Evolutionary conservation across 495 filamentous ascomycete genomes (phyloP).

Genomic region (Pyrenula aspistea): DNA sequence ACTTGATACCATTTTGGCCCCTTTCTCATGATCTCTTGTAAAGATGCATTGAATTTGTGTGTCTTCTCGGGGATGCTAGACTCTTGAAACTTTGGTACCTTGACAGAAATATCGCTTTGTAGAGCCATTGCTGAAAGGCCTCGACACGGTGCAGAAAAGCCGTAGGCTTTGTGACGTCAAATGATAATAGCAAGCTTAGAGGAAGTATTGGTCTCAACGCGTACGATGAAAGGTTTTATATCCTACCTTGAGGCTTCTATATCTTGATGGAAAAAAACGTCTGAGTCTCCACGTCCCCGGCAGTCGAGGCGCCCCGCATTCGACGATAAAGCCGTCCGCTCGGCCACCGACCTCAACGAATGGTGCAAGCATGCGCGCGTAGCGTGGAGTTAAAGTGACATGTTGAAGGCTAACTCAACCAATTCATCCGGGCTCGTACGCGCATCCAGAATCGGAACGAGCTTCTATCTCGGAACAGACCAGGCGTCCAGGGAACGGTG

Average conservation of each 20-base stretch:
- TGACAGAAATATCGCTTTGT: constrained; percentile 7
- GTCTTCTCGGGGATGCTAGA: constrained; percentile 8
- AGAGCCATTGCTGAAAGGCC: constrained; percentile 8
- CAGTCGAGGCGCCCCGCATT: not conserved
- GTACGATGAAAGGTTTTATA: too few relatives aligned
- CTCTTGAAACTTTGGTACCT: constrained; percentile 6
- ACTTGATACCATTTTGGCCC: constrained; percentile 12
- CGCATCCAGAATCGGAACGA: too few relatives aligned
- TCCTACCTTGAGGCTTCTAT: too few relatives aligned
- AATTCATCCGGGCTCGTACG: too few relatives aligned
- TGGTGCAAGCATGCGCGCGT: not conserved
- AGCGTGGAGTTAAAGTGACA: not conserved
- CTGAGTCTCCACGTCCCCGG: not conserved
- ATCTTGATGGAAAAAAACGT: too few relatives aligned
- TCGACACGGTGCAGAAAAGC: too few relatives aligned
- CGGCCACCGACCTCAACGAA: not conserved
- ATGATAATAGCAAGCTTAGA: too few relatives aligned
- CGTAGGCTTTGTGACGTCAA: too few relatives aligned
- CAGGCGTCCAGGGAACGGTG: too few relatives aligned
- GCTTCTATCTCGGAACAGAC: too few relatives aligned
- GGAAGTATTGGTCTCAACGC: too few relatives aligned
- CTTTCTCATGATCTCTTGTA: constrained; percentile 5
- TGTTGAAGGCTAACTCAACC: not conserved
- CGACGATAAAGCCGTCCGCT: not conserved
- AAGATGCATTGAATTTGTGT: constrained; percentile 3